Evolutionary conservation across 495 filamentous ascomycete genomes (phyloP), one percentile per base, ranked within the genome.

Genomic region (Lophiostoma macrostomum): DNA sequence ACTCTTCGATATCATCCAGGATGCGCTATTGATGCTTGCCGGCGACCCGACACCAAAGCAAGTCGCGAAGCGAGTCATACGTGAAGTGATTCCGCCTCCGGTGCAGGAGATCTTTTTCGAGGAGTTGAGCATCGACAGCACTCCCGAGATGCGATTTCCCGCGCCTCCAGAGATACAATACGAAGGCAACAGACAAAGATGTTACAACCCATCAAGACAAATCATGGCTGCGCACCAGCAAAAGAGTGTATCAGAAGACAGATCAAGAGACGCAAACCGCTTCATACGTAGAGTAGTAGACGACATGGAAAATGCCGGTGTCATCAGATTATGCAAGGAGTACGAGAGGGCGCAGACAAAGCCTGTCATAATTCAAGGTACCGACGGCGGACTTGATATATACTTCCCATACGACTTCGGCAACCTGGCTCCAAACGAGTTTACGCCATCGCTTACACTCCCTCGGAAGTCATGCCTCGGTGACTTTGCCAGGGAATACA

Each of bases 91-190:
- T 8, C 42, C 52, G 5, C 44, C 52, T 22, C 28, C 52, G 19
- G 52, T 56, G 11, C 52, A 49, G 35, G 32, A 56, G 28, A 56
- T 56, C 10, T 56, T 48, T 23, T 31, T 41, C 24, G 37, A 52
- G 8, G 23, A 50, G 47, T 14, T 50, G 34, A 50, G 18, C 5
- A 1, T 40, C 4, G 28, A 50, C 19, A 39, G 34, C 27, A 12
- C 49, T 3, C 8, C 16, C n/a, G 52, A 48, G 4, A 38, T 56
- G 22, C 20, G 27, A 14, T 49, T 49, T 18, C 42, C 35, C 16
- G 29, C 52, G 1, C 42, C 44, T 10, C 30, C 22, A 12, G 42
- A 48, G 22, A 34, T 49, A 3, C 31, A 56, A 28, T 48, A 48
- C 34, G 52, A 56, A 18, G 52, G 52, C 34, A 56, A 49, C 27